Conservation (phyloP, 176 grass and related monocot species). For the Tillandsia leiboldiana region DNA sequence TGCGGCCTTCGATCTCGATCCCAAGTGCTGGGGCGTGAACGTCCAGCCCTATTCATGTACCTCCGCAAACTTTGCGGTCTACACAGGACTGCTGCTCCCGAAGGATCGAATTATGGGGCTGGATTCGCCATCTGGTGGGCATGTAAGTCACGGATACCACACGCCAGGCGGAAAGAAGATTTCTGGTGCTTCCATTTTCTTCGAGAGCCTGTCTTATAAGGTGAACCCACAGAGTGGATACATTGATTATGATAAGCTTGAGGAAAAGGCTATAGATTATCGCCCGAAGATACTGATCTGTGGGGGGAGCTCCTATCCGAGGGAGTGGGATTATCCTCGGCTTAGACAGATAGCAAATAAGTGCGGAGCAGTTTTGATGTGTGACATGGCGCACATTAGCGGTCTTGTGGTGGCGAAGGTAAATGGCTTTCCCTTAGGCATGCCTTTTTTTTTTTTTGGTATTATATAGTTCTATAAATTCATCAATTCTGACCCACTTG, state of each 20-base stretch:
- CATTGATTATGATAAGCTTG: conserved; percentile 54
- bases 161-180: conserved; percentile 58
- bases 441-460: background rate
- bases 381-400: conserved; percentile 76
- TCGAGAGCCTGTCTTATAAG: conserved; percentile 53
- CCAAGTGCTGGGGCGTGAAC: conserved; percentile 52
- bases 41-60: conserved; percentile 67
- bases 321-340: conserved; percentile 64
- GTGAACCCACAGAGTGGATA: conserved; percentile 45
- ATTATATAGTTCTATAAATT: background rate
- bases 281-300: conserved; percentile 49
- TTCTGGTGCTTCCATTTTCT: conserved; percentile 58
- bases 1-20: conserved; percentile 39
- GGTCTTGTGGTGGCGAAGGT: conserved; percentile 66
- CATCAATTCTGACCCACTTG: background rate
- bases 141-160: conserved; percentile 59
- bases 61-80: conserved; percentile 56
- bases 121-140: conserved; percentile 64
- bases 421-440: background rate
- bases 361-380: conserved; percentile 53
- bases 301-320: conserved; percentile 50
- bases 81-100: conserved; percentile 48
- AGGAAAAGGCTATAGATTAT: conserved; percentile 49
- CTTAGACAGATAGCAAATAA: conserved; percentile 47
- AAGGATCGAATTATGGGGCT: conserved; percentile 75